Base-by-base conservation (phyloP, 2,329 filamentous ascomycete genomes). In the Pleurostoma richardsiae region DNA sequence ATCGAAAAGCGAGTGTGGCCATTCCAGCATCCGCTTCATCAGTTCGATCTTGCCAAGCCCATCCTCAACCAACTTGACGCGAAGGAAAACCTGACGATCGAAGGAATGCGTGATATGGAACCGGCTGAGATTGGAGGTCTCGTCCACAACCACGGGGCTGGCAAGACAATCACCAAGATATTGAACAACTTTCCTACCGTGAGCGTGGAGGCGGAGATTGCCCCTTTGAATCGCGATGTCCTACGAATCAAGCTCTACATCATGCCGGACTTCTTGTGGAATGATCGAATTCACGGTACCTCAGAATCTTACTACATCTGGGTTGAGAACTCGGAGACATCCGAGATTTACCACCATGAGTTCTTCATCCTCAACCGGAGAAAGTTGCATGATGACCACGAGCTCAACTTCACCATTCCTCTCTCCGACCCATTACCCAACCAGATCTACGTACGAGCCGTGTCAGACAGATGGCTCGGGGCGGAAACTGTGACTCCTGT, bases 301-400 rank as follows among this genome's bases (percentile, higher is more conserved):
- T 96, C 92, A 0, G 94, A 99, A 60, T 92, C 92, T 4, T 99
- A 95, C 69, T 99, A 95, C 80, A 86, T 99, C 48, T 99, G 94
- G 95, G 92, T 99, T 3, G 94, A 99, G 65, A 96, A 97, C 62
- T 96, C 92, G 0, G 94, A 97, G 58, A 96, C 91, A 0, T 91
- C 90, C 0, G 91, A 97, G 65, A 97, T 99, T 39, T 97, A 96
- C 59, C 94, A 99, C 58, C 89, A 97, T 54, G 94, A 99, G 63
- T 96, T 86, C 67, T 97, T 99, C 68, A 94, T 99, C 47, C 76
- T 99, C 5, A 95, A 83, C 51, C 79, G 90, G 52, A 88, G 82
- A 66, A 96, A 96, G 73, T 76, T 99, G 3, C 82, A 95, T 55
- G 91, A 97, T 62, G 88, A 94, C n/a, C 94, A 99, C 57, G 94